Percentiles rank a stretch among this genome's conserved stretches.
Evolutionary conservation across 2,329 filamentous ascomycete species (phyloP).

Genomic region (Leptographium radiaticola): DNA sequence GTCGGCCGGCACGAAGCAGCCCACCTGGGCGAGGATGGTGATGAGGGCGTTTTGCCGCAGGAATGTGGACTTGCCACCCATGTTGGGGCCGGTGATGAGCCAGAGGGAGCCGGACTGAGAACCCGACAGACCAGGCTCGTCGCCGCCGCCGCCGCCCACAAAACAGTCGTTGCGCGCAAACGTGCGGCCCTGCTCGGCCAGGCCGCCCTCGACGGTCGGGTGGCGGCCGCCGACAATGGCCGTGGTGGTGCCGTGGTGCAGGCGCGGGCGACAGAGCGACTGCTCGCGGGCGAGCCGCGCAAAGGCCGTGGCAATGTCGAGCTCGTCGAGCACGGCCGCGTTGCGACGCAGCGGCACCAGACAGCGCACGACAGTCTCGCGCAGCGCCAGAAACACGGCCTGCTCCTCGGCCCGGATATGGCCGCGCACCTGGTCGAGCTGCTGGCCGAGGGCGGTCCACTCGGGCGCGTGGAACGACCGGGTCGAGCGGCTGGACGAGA

Average conservation of each 20-base stretch:
- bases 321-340: conserved; percentile 80
- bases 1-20: conserved; percentile 81
- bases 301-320: conserved; percentile 82
- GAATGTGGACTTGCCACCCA: conserved; percentile 96
- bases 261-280: conserved; percentile 55
- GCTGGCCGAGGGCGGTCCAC: conserved; percentile 72
- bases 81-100: conserved; percentile 79
- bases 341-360: conserved; percentile 80
- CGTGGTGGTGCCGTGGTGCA: conserved; percentile 54
- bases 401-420: conserved; percentile 78
- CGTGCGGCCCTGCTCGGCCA: conserved; percentile 52
- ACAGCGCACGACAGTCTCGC: conserved; percentile 64
- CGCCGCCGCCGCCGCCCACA: conserved; percentile 26
- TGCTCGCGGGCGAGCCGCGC: conserved; percentile 67
- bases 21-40: conserved; percentile 82
- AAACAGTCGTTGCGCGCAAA: conserved; percentile 58
- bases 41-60: conserved; percentile 91
- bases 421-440: conserved; percentile 63
- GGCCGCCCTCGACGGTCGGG: conserved; percentile 77
- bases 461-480: conserved; percentile 70
- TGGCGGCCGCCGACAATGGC: conserved; percentile 79
- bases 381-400: conserved; percentile 60
- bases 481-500: conserved; percentile 74
- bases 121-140: too few species aligned
- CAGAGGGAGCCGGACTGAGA: conserved; percentile 38